Base-by-base conservation (phyloP, 352 stramenopile species). In the Globisporangium takayamanum region DNA sequence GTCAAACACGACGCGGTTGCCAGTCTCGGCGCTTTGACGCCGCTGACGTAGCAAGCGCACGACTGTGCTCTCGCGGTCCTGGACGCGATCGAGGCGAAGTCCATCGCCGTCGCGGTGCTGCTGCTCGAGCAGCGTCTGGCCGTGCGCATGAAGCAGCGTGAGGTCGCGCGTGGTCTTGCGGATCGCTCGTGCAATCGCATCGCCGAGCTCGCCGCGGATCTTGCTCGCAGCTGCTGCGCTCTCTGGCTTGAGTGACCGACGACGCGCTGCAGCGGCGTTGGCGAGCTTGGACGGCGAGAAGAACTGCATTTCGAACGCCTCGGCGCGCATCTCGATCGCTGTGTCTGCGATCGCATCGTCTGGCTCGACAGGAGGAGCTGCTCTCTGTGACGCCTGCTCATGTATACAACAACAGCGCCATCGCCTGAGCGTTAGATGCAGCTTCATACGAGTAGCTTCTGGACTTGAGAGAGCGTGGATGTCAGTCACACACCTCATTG, bases 341-440 rank as follows among this genome's bases (percentile, higher is more conserved):
- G 78, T 87, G 50, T 90, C 80, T 7, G 70, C 55, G 45, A 88
- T 90, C 16, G 63, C 62, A 49, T 90, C 80, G 33, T 68, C 55
- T 3, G 69, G 60, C 14, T 66, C 58, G 5, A 41, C 41, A 0
- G 42, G 15, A 53, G 12, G 10, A 12, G 2, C 41, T 5, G 66
- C 18, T 45, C 22, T 51, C 49, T 22, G 57, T 18, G 66, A 5
- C 54, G 14, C 56, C 49, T 8, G 25, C 37, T 26, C 39, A 10
- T 11, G 14, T 10, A 54, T 18, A 30, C n/a, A 14, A 53, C 11
- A 25, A 26, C 10, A 28, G 46, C 10, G 46, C 12, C 18, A 50
- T 50, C 20, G 15, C 11, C n/a, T 44, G 26, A n/a, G 22, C 22
- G 22, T 22, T 22, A 22, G 22, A 22, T 22, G 22, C 22, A 22